Percentiles rank a stretch among this genome's conserved stretches.
phyloP scores from a whole-genome alignment of 345 rosid species.

The Bruguiera gymnorhiza region DNA sequence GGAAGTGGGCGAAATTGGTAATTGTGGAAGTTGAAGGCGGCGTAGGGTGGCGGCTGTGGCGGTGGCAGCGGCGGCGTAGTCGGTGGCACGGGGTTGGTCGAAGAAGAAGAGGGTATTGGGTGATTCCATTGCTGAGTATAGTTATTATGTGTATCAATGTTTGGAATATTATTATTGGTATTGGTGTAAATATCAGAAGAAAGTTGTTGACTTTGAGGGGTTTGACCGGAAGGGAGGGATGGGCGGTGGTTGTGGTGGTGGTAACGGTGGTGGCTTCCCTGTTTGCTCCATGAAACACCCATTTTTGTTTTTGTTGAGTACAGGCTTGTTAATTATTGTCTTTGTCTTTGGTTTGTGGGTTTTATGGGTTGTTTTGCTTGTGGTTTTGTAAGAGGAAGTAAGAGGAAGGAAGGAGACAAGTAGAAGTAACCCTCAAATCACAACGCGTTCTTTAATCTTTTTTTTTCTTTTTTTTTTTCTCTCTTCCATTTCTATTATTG shows the following conservation, averaged over 20 bases:
- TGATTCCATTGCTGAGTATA: not conserved
- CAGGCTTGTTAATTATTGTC: no score
- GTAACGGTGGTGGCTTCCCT: not conserved
- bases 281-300: constrained; percentile 1
- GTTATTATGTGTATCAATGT: not conserved
- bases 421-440: no score
- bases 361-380: no score
- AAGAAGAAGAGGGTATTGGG: not conserved
- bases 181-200: not conserved
- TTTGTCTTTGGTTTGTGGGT: no score
- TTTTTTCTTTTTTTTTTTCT: no score
- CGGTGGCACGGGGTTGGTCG: not conserved
- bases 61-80: not conserved
- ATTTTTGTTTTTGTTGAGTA: not conserved
- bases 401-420: no score
- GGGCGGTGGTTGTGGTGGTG: constrained; percentile 1
- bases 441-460: no score
- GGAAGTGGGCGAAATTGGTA: constrained; percentile 4
- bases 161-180: not conserved
- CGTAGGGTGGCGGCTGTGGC: constrained; percentile 1
- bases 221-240: no score
- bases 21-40: not conserved
- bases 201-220: constrained; percentile 5
- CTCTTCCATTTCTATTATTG: no score
- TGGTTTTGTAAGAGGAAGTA: no score